A percentile compares a stretch with the other conserved stretches of the same genome.
phyloP scores from a whole-genome alignment of 192 early-diverging fungal genomes.

The Umbelopsis sp. region DNA sequence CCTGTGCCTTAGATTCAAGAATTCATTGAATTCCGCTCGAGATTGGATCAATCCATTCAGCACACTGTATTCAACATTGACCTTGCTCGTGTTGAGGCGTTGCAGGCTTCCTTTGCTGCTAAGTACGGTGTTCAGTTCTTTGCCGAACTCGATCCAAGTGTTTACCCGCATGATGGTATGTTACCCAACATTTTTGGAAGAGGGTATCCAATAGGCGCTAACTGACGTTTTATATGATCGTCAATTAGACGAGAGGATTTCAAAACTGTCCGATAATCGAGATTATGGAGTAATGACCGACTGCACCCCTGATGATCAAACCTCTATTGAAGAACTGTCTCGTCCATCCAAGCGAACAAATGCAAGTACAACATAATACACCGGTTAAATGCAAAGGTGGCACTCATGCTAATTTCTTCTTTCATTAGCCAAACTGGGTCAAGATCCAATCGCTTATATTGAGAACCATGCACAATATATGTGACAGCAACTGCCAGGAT shows the following conservation, averaged over 20 bases:
- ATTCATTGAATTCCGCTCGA: slow-evolving; percentile 78
- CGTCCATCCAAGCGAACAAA: slow-evolving; percentile 41
- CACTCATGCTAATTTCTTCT: not conserved
- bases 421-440: slow-evolving; percentile 33
- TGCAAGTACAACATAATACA: slow-evolving; percentile 16
- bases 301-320: slow-evolving; percentile 41
- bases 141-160: slow-evolving; percentile 52
- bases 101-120: slow-evolving; percentile 49
- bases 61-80: slow-evolving; percentile 66
- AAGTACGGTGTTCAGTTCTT: slow-evolving; percentile 55
- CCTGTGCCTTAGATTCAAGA: slow-evolving; percentile 70
- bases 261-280: slow-evolving; percentile 66
- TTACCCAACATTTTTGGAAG: not conserved
- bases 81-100: slow-evolving; percentile 63
- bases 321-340: slow-evolving; percentile 40
- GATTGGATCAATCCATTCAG: slow-evolving; percentile 76
- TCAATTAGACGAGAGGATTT: slow-evolving; percentile 42
- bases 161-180: slow-evolving; percentile 60
- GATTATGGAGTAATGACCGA: slow-evolving; percentile 69
- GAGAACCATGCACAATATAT: slow-evolving; percentile 34
- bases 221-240: not conserved
- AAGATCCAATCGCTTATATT: slow-evolving; percentile 39
- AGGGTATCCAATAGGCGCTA: too few species aligned
- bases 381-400: not conserved
- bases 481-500: slow-evolving; percentile 22